Percentiles rank a stretch among this genome's conserved stretches.
Evolutionary conservation across 305 asterid species (phyloP).

Genomic region (Ajuga reptans): DNA sequence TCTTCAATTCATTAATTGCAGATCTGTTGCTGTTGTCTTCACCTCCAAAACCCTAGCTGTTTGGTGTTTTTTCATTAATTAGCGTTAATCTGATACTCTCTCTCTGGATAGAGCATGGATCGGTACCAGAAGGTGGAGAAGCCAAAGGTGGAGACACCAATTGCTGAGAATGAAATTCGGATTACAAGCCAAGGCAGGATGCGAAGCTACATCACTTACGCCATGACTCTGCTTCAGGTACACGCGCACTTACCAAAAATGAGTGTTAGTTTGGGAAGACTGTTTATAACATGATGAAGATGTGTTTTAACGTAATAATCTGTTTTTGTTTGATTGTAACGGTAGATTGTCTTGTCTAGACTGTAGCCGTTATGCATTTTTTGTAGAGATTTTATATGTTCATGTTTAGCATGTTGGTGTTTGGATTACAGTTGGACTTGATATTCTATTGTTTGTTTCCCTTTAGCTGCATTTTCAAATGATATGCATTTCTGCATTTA

Average conservation of each 20-base stretch:
- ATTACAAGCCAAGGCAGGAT: slow-evolving; percentile 94
- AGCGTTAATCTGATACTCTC: neutral
- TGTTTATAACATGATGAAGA: neutral
- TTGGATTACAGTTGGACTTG: neutral
- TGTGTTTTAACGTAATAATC: neutral
- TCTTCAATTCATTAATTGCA: slow-evolving; percentile 4
- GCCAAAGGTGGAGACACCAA: slow-evolving; percentile 72
- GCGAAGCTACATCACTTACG: slow-evolving; percentile 91
- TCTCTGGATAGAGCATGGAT: slow-evolving; percentile 48
- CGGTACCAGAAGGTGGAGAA: slow-evolving; percentile 93
- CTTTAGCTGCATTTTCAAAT: neutral
- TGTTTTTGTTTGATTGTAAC: neutral
- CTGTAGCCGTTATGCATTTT: neutral
- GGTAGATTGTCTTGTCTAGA: neutral
- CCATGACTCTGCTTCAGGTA: slow-evolving; percentile 86
- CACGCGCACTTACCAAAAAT: neutral
- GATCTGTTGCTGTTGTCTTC: slow-evolving; percentile 18
- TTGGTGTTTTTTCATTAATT: neutral
- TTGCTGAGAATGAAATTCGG: slow-evolving; percentile 87
- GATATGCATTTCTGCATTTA: neutral
- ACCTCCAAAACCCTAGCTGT: slow-evolving; percentile 17
- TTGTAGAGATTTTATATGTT: neutral
- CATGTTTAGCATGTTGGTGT: neutral
- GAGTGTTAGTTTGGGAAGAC: neutral
- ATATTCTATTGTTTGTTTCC: neutral